Base-by-base conservation (phyloP, 2,329 filamentous ascomycete species). In the Metarhizium anisopliae region DNA sequence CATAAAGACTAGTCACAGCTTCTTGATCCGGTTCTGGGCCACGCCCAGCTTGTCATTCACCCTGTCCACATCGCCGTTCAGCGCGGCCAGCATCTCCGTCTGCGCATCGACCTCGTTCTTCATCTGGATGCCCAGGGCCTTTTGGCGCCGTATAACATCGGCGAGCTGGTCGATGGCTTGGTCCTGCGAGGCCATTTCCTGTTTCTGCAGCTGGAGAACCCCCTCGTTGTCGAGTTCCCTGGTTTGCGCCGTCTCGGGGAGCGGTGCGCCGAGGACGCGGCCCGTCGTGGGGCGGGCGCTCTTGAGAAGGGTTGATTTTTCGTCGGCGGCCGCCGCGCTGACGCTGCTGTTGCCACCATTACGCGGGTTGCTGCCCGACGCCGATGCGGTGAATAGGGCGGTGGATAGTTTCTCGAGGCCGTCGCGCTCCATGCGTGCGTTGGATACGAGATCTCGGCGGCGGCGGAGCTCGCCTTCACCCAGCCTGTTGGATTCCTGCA, bases 111-210 rank as follows among this genome's bases (percentile, higher is more conserved):
- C 77, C 73, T 93, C 89, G 52, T 85, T 80, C 60, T 89, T 81
- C 64, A 94, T 92, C 56, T 84, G 79, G 50, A 89, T 74, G 0
- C 89, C 89, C 81, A 93, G 89, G 70, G 91, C 85, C 65, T 82
- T 85, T 74, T 93, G 86, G 57, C 86, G 75, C 51, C 84, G 75
- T 50, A 93, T 85, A 51, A 90, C 85, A 60, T 82, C 83, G 2
- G 81, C 78, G 55, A 94, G 72, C 62, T 83, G 77, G 18, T 87
- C 79, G 2, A 94, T 80, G 62, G 89, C 85, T 62, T 85, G 69
- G 61, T 94, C 89, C 65, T 95, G 89, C 60, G 88, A 83, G 54
- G 77, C 66, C 77, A 93, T 89, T 68, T 89, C 82, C 64, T 88
- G 79, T 62, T 83, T 77, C 69, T 94, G 89, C 58, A 94, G 70